Conservation (phyloP, 768 basidiomycete genomes). For the Nevesoporus exiguus region DNA sequence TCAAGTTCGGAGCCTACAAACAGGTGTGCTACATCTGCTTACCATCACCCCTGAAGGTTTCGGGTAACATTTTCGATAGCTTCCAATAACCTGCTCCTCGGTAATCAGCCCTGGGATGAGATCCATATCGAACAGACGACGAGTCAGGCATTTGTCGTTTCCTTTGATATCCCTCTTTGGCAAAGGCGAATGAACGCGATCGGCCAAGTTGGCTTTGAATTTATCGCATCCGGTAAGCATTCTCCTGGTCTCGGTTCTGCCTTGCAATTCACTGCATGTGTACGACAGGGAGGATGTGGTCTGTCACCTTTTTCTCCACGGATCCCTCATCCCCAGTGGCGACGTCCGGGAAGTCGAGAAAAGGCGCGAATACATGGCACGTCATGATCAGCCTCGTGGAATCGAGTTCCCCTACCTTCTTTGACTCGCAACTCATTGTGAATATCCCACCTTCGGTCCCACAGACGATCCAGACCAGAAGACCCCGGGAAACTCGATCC, state of each 20-base stretch:
- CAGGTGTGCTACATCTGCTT: slow-evolving; percentile 24
- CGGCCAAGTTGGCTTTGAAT: slow-evolving; percentile 56
- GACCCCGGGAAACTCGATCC: slow-evolving; percentile 1
- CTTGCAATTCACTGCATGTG: background rate
- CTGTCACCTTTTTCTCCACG: slow-evolving; percentile 20
- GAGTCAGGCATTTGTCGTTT: slow-evolving; percentile 47
- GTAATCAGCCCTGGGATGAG: slow-evolving; percentile 46
- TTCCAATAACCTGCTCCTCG: slow-evolving; percentile 45
- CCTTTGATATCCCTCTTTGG: slow-evolving; percentile 54
- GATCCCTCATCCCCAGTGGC: background rate
- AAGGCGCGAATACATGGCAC: slow-evolving; percentile 30
- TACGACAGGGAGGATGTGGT: slow-evolving; percentile 24
- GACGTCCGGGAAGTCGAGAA: slow-evolving; percentile 7
- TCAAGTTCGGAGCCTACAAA: slow-evolving; percentile 8
- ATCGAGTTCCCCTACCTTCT: slow-evolving; percentile 18
- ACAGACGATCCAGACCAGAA: background rate
- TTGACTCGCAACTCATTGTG: slow-evolving; percentile 15
- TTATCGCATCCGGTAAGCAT: slow-evolving; percentile 45
- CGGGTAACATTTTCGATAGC: slow-evolving; percentile 9
- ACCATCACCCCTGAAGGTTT: background rate
- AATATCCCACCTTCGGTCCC: background rate
- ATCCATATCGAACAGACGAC: slow-evolving; percentile 48
- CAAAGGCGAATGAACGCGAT: slow-evolving; percentile 68
- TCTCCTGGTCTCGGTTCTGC: background rate
- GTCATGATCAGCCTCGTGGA: slow-evolving; percentile 39